phyloP scores from a whole-genome alignment of 1,284 basidiomycete genomes.

The Tilletiopsis washingtonensis region DNA sequence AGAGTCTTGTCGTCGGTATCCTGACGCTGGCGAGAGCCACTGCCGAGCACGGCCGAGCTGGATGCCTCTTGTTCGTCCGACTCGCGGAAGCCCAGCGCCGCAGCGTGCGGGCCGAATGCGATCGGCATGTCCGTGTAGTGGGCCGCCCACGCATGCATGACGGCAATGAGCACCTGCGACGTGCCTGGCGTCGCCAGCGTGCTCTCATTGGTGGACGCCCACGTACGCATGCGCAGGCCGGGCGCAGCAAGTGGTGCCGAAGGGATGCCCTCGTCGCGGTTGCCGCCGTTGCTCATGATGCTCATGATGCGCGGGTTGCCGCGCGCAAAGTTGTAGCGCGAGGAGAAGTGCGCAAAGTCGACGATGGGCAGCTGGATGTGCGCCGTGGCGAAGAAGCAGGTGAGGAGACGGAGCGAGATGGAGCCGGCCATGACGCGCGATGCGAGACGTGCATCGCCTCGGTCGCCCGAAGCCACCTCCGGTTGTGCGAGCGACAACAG shows the following conservation, averaged over 20 bases:
- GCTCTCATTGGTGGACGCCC: constrained; percentile 20
- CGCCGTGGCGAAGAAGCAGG: constrained; percentile 36
- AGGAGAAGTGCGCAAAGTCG: constrained; percentile 33
- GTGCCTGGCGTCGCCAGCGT: constrained; percentile 32
- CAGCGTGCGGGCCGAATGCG: constrained; percentile 24
- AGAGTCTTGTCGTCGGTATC: no score
- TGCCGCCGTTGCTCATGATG: constrained; percentile 36
- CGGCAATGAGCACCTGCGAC: constrained; percentile 31
- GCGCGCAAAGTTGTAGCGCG: constrained; percentile 35
- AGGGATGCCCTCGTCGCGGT: constrained; percentile 14
- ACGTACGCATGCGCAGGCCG: constrained; percentile 5
- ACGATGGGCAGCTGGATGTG: constrained; percentile 38
- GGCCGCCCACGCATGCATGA: constrained; percentile 38
- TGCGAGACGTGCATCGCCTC: background rate
- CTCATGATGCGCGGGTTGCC: constrained; percentile 37
- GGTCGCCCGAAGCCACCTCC: background rate
- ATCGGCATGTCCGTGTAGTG: constrained; percentile 36
- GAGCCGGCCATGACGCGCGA: constrained; percentile 30
- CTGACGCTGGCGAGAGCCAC: no score
- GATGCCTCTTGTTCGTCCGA: no score
- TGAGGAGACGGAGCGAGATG: constrained; percentile 30
- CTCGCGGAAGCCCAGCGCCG: constrained; percentile 10
- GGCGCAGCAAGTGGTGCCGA: constrained; percentile 3
- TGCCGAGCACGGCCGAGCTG: no score
- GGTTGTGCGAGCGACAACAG: background rate